Conservation (phyloP, 768 basidiomycete genomes). For the Boletellus ananas region DNA sequence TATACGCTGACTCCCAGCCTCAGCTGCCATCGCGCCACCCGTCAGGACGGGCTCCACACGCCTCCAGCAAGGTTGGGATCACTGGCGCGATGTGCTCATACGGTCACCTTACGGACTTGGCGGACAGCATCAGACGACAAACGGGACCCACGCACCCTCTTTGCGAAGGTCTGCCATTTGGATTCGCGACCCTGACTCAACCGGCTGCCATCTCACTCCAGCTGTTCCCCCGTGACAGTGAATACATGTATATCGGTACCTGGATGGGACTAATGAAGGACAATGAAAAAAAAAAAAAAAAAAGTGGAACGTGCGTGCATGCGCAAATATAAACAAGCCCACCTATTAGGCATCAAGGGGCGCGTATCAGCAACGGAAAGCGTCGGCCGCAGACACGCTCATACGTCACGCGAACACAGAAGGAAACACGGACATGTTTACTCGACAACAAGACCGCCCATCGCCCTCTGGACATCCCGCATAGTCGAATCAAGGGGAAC, state of each 20-base stretch:
- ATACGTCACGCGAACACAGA: slow-evolving; percentile 13
- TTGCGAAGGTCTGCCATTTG: neutral
- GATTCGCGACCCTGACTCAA: neutral
- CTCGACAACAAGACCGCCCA: slow-evolving; percentile 76
- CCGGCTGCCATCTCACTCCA: neutral
- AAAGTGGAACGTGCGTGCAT: slow-evolving; percentile 8
- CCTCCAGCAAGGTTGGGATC: slow-evolving; percentile 12
- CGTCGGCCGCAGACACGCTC: slow-evolving; percentile 21
- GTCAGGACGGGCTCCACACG: slow-evolving; percentile 18
- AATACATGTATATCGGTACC: slow-evolving; percentile 25
- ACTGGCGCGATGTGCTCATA: slow-evolving; percentile 1
- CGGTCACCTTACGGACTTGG: slow-evolving; percentile 11
- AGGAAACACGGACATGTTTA: slow-evolving; percentile 33
- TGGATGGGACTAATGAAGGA: slow-evolving; percentile 28
- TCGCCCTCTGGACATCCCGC: slow-evolving; percentile 68
- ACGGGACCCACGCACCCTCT: slow-evolving; percentile 10
- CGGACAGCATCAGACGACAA: slow-evolving; percentile 8
- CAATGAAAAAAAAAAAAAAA: slow-evolving; percentile 20
- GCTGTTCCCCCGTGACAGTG: slow-evolving; percentile 5
- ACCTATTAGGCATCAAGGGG: slow-evolving; percentile 18
- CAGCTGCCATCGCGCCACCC: slow-evolving; percentile 15
- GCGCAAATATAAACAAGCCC: slow-evolving; percentile 18
- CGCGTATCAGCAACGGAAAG: slow-evolving; percentile 19
- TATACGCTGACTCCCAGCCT: slow-evolving; percentile 18
- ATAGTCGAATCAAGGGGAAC: slow-evolving; percentile 53